Evolutionary conservation across 768 basidiomycete species (phyloP).

Genomic region (Tulasnella sp.): DNA sequence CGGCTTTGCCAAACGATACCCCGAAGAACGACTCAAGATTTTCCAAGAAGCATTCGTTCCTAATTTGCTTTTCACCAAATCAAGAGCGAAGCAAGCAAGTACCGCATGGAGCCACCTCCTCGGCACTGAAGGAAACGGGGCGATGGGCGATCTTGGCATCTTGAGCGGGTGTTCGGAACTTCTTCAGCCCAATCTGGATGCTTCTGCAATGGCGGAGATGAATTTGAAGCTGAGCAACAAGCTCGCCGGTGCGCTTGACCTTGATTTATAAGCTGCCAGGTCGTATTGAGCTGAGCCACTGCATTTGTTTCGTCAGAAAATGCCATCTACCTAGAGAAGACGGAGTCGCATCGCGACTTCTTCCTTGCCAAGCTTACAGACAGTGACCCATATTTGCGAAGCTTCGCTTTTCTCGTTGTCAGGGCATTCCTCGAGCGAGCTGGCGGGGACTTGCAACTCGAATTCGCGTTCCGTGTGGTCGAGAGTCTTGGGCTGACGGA

Average conservation of each 20-base stretch:
- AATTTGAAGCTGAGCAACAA: conserved; percentile 57
- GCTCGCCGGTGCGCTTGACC: conserved; percentile 55
- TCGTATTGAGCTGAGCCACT: not conserved
- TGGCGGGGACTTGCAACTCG: conserved; percentile 57
- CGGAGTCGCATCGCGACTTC: conserved; percentile 41
- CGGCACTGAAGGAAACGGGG: conserved; percentile 39
- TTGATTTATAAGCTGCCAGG: not conserved
- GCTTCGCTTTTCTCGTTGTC: conserved; percentile 60
- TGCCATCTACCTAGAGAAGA: conserved; percentile 1
- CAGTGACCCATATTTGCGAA: conserved; percentile 50
- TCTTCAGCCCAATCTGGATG: conserved; percentile 19
- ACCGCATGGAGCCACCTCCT: conserved; percentile 52
- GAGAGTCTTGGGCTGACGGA: conserved; percentile 47
- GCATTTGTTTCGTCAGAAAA: not conserved
- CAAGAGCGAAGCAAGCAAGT: conserved; percentile 60
- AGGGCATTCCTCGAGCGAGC: conserved; percentile 56
- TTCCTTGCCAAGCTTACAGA: conserved; percentile 54
- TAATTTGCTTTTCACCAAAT: conserved; percentile 67
- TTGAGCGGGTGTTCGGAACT: conserved; percentile 35
- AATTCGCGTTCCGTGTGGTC: conserved; percentile 51
- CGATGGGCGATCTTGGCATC: conserved; percentile 36
- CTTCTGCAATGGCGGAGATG: conserved; percentile 48
- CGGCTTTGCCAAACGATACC: conserved; percentile 43
- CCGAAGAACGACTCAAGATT: conserved; percentile 36
- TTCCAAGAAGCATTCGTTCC: conserved; percentile 57